A percentile compares a stretch with the other conserved stretches of the same genome.
Evolutionary conservation across 495 filamentous ascomycete genomes (phyloP).

Genomic region (Neurospora africana): DNA sequence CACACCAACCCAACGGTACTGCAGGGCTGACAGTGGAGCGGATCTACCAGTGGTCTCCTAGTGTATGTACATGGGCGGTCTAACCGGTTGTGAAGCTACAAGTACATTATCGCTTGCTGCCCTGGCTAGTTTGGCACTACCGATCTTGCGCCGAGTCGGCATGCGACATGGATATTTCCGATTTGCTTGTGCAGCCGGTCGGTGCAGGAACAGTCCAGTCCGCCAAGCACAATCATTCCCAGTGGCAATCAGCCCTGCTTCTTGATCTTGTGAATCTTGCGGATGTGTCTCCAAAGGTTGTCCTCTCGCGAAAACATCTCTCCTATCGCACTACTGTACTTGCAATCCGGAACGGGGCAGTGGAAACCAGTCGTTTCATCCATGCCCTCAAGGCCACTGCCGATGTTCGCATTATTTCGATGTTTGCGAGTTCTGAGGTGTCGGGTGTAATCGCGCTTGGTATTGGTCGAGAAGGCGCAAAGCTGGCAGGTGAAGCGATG

Average conservation of each 20-base stretch:
- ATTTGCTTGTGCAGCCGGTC: background rate
- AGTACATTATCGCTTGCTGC: too few species aligned
- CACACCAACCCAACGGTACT: too few species aligned
- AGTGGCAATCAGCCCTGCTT: background rate
- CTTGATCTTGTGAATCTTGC: background rate
- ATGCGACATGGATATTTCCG: background rate
- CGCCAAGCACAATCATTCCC: background rate
- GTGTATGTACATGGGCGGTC: too few species aligned
- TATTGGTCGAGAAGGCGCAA: background rate
- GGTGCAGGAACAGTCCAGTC: background rate
- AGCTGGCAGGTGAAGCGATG: background rate
- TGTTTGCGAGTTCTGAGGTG: background rate
- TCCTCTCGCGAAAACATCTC: background rate
- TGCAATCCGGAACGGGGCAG: background rate
- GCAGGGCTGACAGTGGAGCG: too few species aligned
- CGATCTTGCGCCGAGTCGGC: background rate
- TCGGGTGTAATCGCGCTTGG: background rate
- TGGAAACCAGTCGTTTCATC: background rate
- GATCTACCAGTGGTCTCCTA: too few species aligned
- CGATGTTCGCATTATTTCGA: background rate
- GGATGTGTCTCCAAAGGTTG: background rate
- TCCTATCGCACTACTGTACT: background rate
- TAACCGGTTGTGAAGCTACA: too few species aligned
- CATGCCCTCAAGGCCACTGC: background rate
- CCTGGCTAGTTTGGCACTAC: too few species aligned